Base-by-base conservation (phyloP, 2,329 filamentous ascomycete species). In the Venturiaceae sp. region DNA sequence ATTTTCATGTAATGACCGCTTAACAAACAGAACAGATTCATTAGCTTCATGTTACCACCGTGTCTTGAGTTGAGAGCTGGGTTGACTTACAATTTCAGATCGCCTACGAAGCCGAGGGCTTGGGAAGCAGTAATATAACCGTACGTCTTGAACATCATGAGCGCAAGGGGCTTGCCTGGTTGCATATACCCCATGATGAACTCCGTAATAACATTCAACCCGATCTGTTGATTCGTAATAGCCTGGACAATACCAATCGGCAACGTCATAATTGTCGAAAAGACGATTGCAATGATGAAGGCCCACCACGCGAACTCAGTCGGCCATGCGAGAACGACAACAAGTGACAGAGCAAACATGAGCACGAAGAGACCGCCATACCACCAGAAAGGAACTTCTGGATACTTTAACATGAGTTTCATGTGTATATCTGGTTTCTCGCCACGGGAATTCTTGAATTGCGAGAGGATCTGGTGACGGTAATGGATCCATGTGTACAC, bases 261-360 rank as follows among this genome's bases (percentile, higher is more conserved):
- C 0, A 72, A 69, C 9, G 75, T 78, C 55, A 74, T 77, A 60
- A 74, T 75, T 63, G 70, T 67, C 1, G 72, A 68, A 3, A 69
- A 59, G 55, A 78, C 72, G 3, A 90, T 77, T 2, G 86, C 79
- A 5, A 90, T 70, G 47, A 90, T 68, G 64, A 89, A 88, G 0
- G 83, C 82, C 86, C 86, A 90, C 85, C 85, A 88, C 1, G 78
- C 77, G 61, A 89, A 73, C 61, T 87, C 84, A 3, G 87, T 89
- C 0, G 83, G 81, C 65, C 83, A 89, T 1, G 71, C 77, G 4
- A 77, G 66, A 1, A 72, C 68, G 2, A 76, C 74, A 5, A 72
- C 77, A 0, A 82, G 68, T 0, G 72, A 74, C 0, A 83, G 67
- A 1, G 67, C 78, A n/a, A 82, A 70, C 69, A 81, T 80, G 56